Evolutionary conservation across 495 filamentous ascomycete genomes (phyloP).

Genomic region (Tuber umbilicatum): DNA sequence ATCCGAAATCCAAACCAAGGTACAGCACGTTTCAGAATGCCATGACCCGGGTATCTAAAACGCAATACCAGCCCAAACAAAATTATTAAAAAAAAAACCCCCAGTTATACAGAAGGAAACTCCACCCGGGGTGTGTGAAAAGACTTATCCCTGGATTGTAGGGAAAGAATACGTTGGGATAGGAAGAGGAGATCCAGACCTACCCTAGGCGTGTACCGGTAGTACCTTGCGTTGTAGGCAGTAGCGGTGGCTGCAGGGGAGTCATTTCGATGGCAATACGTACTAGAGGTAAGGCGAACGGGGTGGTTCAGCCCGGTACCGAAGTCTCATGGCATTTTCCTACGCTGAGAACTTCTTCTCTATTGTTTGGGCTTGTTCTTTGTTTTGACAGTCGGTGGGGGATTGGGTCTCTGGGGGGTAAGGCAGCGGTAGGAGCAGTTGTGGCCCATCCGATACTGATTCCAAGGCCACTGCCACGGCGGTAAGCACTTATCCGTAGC

Average conservation of each 20-base stretch:
- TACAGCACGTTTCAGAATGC: neutral
- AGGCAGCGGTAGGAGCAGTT: neutral
- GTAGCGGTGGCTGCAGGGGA: neutral
- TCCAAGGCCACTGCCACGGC: neutral
- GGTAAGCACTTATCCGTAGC: neutral
- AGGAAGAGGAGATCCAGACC: neutral
- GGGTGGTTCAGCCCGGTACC: too few species aligned
- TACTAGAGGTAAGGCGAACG: neutral
- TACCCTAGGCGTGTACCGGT: neutral
- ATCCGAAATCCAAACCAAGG: neutral
- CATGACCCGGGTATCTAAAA: neutral
- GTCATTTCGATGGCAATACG: neutral
- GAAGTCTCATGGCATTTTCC: neutral
- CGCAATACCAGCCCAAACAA: neutral
- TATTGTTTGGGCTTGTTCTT: neutral
- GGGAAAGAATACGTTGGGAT: neutral
- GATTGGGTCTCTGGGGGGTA: neutral
- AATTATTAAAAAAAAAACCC: neutral
- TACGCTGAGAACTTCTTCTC: neutral
- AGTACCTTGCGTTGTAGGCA: neutral
- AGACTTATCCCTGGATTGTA: neutral
- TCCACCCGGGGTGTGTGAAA: neutral
- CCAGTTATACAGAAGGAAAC: neutral
- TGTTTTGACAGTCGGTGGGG: neutral
- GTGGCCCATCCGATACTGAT: neutral